phyloP scores from a whole-genome alignment of 495 filamentous ascomycete genomes.

The Penicillium nucicola region DNA sequence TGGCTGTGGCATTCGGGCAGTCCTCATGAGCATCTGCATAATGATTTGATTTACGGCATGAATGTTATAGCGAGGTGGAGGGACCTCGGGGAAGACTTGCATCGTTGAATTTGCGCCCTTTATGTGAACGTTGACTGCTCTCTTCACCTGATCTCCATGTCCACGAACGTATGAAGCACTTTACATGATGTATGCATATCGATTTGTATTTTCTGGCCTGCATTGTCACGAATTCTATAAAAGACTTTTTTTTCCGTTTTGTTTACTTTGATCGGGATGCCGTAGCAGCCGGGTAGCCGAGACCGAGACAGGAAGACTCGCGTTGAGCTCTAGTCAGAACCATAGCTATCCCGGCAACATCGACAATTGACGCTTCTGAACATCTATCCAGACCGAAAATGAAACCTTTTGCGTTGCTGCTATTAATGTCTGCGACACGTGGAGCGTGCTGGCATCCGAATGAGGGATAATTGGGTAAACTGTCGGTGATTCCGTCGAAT shows the following conservation, averaged over 20 bases:
- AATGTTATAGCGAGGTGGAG: constrained; percentile 13
- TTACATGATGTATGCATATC: constrained; percentile 40
- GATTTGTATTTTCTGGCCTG: constrained; percentile 17
- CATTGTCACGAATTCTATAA: background rate
- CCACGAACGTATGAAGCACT: constrained; percentile 34
- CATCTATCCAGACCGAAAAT: no score
- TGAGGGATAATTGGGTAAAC: background rate
- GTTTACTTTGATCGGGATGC: constrained; percentile 1
- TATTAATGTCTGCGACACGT: no score
- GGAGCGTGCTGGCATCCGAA: no score
- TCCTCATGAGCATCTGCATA: constrained; percentile 15
- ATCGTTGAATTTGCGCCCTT: background rate
- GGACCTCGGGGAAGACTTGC: background rate
- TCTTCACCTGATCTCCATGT: constrained; percentile 23
- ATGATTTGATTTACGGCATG: constrained; percentile 18
- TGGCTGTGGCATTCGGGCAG: background rate
- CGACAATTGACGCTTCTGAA: no score
- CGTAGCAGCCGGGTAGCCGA: background rate
- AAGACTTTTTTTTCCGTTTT: background rate
- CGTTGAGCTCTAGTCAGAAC: no score
- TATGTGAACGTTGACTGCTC: constrained; percentile 15
- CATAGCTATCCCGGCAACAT: no score
- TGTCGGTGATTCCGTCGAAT: constrained; percentile 28
- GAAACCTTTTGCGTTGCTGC: no score
- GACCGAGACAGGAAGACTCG: no score